Percentiles rank a stretch among this genome's conserved stretches.
Evolutionary conservation across 495 filamentous ascomycete genomes (phyloP).

Genomic region (Hypoxylon subgilvum): DNA sequence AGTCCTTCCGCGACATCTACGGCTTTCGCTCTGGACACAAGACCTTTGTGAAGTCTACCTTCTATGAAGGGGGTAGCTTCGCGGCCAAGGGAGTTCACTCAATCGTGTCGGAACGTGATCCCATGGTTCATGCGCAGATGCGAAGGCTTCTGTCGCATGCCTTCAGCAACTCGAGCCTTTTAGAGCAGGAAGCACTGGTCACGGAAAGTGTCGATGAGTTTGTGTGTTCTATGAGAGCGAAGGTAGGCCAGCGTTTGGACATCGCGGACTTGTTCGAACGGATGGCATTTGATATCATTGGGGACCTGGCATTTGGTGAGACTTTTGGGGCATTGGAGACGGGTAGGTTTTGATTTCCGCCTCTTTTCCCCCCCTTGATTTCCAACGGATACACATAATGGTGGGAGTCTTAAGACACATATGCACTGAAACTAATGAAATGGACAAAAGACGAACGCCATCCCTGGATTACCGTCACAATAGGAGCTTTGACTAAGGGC

Average conservation of each 20-base stretch:
- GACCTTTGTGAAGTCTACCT: constrained; percentile 46
- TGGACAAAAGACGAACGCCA: neutral
- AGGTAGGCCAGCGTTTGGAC: constrained; percentile 13
- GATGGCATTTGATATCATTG: constrained; percentile 42
- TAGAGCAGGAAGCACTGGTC: constrained; percentile 56
- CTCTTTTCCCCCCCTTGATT: no score
- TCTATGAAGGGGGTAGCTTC: constrained; percentile 34
- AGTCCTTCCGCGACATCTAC: constrained; percentile 62
- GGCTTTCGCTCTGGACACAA: constrained; percentile 39
- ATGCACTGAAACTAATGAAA: neutral
- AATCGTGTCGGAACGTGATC: constrained; percentile 47
- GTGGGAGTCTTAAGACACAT: neutral
- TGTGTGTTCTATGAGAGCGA: constrained; percentile 46
- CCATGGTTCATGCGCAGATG: constrained; percentile 50
- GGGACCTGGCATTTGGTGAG: constrained; percentile 44
- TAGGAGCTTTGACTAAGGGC: constrained; percentile 37
- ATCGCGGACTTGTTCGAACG: constrained; percentile 37
- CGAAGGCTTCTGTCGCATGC: constrained; percentile 56
- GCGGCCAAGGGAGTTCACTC: constrained; percentile 11
- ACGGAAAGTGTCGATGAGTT: constrained; percentile 51
- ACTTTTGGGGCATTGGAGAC: constrained; percentile 44
- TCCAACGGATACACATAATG: no score
- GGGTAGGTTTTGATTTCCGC: constrained; percentile 11
- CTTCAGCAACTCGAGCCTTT: constrained; percentile 56
- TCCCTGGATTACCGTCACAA: constrained; percentile 30